Conservation (phyloP, 2,329 filamentous ascomycete genomes). For the Colletotrichum sp. region DNA sequence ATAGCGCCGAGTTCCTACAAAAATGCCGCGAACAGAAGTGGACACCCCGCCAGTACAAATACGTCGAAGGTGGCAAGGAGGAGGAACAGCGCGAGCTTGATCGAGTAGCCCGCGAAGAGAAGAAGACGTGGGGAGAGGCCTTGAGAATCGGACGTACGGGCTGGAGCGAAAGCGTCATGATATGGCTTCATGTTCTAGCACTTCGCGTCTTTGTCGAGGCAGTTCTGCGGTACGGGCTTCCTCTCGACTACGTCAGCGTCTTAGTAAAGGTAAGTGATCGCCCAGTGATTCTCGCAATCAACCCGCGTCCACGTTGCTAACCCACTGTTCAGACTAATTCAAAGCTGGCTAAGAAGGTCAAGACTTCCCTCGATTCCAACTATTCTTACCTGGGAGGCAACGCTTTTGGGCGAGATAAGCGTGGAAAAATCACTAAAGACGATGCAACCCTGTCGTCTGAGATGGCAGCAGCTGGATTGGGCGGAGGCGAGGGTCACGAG, state of each 20-base stretch:
- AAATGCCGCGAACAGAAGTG: slow-evolving; percentile 93
- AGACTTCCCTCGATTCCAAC: slow-evolving; percentile 77
- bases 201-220: slow-evolving; percentile 96
- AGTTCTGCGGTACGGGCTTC: slow-evolving; percentile 93
- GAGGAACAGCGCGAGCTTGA: slow-evolving; percentile 89
- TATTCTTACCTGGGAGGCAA: slow-evolving; percentile 96
- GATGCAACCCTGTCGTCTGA: slow-evolving; percentile 81
- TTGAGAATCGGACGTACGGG: slow-evolving; percentile 86
- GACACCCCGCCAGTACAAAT: slow-evolving; percentile 93
- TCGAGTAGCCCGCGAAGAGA: slow-evolving; percentile 81
- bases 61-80: slow-evolving; percentile 87
- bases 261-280: slow-evolving; percentile 76
- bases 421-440: slow-evolving; percentile 89
- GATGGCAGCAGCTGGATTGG: slow-evolving; percentile 77
- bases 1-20: slow-evolving; percentile 84
- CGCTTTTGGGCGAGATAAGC: slow-evolving; percentile 92
- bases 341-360: slow-evolving; percentile 83
- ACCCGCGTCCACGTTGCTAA: background rate
- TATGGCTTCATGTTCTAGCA: slow-evolving; percentile 91
- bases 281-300: background rate
- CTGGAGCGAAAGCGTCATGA: slow-evolving; percentile 95
- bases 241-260: slow-evolving; percentile 85
- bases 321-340: slow-evolving; percentile 70
- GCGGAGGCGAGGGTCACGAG: slow-evolving; percentile 74
- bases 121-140: slow-evolving; percentile 92